These are phyloP conservation scores for Scenedesmus sp. DNA, from an alignment of 163 green algal genomes.

Conservation along the genomic window DNA sequence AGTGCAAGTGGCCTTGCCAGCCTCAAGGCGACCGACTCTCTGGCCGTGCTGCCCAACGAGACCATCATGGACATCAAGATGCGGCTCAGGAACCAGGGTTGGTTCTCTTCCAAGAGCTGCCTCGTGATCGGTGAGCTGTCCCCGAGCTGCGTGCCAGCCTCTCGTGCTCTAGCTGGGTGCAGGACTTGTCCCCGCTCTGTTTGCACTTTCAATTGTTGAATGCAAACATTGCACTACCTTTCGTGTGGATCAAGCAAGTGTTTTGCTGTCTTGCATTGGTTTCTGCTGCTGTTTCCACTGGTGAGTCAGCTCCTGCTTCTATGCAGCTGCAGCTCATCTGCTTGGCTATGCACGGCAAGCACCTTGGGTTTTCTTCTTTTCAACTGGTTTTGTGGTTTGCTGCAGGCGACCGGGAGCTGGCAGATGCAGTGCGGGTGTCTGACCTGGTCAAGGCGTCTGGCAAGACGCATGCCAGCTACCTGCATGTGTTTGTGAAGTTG, in stretches of 20 bases:
- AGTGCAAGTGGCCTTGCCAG: constrained; percentile 33
- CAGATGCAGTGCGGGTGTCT: constrained; percentile 36
- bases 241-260: too few species aligned
- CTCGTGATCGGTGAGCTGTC: constrained; percentile 57
- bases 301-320: background rate
- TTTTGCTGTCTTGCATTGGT: background rate
- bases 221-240: background rate
- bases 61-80: constrained; percentile 58
- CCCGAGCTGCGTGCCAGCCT: background rate
- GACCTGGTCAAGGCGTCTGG: constrained; percentile 42
- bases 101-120: constrained; percentile 55
- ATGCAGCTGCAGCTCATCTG: background rate
- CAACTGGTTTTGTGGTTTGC: background rate
- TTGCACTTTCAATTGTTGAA: background rate
- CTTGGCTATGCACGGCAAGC: background rate
- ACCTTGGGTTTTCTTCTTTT: background rate
- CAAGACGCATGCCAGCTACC: constrained; percentile 39
- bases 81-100: constrained; percentile 51
- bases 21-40: constrained; percentile 8
- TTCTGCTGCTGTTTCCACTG: background rate
- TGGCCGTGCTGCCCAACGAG: constrained; percentile 48
- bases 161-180: background rate
- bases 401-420: constrained; percentile 46
- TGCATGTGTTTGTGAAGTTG: constrained; percentile 69
- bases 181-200: background rate